Conservation (phyloP, 139 green algal genomes). For the Eudorina sp. region DNA sequence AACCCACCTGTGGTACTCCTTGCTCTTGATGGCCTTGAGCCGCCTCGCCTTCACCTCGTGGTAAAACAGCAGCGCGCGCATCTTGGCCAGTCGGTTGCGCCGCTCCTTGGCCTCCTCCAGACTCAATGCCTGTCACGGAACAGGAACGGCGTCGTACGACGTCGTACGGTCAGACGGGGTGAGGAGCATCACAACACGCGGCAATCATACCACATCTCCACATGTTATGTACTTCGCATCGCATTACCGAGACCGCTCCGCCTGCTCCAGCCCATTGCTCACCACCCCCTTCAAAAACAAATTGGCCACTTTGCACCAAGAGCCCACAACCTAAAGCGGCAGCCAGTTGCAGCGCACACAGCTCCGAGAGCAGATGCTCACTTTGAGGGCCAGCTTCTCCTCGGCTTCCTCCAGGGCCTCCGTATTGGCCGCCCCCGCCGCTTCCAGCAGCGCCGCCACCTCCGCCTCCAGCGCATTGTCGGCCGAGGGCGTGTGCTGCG, state of each 20-base stretch:
- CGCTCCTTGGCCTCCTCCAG: slow-evolving; percentile 86
- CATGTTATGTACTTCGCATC: no score
- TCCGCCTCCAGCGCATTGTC: slow-evolving; percentile 86
- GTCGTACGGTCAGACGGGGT: no score
- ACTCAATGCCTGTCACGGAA: slow-evolving; percentile 65
- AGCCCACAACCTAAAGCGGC: no score
- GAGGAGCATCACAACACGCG: no score
- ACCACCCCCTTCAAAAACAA: no score
- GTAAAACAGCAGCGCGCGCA: slow-evolving; percentile 92
- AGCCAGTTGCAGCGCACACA: no score
- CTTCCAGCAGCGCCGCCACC: slow-evolving; percentile 84
- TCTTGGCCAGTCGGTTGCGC: slow-evolving; percentile 80
- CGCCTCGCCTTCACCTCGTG: slow-evolving; percentile 92
- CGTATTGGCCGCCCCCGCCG: slow-evolving; percentile 66
- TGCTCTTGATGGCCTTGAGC: slow-evolving; percentile 74
- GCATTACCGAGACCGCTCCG: no score
- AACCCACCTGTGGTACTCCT: slow-evolving; percentile 53
- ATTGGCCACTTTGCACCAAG: no score
- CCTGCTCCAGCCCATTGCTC: no score
- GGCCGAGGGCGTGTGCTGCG: slow-evolving; percentile 72
- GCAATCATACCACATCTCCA: no score
- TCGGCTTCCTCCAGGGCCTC: slow-evolving; percentile 79
- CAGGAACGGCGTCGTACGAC: no score
- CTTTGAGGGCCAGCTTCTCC: slow-evolving; percentile 80
- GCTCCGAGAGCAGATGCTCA: no score